Base-by-base conservation (phyloP, 306 rosid species). In the Cucurbita maxima region DNA sequence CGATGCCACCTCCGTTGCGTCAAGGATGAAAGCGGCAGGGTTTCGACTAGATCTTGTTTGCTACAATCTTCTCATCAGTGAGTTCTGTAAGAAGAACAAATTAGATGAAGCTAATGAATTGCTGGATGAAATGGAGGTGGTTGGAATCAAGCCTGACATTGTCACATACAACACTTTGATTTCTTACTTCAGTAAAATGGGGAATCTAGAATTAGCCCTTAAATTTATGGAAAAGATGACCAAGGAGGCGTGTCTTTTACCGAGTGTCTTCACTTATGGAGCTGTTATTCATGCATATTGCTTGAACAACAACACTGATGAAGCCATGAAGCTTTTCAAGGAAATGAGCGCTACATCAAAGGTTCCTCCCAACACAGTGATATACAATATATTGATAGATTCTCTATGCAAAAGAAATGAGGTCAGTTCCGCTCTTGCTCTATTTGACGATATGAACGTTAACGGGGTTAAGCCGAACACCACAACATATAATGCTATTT, bases 101-200 rank as follows among this genome's bases (percentile, higher is more conserved):
- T 71, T 75, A 59, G 86, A 85, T 25, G 64, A 73, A 81, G 90
- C 87, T 60, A 62, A 82, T 76, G 86, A 87, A 80, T 66, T 78
- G 85, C 79, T 87, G 41, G 54, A 81, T 36, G 88, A 88, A 81
- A 88, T 92, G 96, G 95, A 92, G 76, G 47, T 72, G 62, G 58
- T 59, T 58, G 87, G 88, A 76, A 74, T 84, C 45, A 90, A 84
- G 80, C 88, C 91, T 5, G 93, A 92, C 63, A 78, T 20, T n/a
- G 73, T 87, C 56, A 90, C 98, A 5, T 92, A 90, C 77, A 92
- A 92, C 82, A 87, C 88, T 18, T 51, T 92, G 81, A 82, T 92
- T 75, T 82, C 91, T 37, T 81, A 76, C 80, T 85, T 86, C 2
- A 72, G 90, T 79, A 86, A 84, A 81, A 48, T 55, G 52, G 92